phyloP scores from a whole-genome alignment of 1,139 yeast species.

The Candida sp. region DNA sequence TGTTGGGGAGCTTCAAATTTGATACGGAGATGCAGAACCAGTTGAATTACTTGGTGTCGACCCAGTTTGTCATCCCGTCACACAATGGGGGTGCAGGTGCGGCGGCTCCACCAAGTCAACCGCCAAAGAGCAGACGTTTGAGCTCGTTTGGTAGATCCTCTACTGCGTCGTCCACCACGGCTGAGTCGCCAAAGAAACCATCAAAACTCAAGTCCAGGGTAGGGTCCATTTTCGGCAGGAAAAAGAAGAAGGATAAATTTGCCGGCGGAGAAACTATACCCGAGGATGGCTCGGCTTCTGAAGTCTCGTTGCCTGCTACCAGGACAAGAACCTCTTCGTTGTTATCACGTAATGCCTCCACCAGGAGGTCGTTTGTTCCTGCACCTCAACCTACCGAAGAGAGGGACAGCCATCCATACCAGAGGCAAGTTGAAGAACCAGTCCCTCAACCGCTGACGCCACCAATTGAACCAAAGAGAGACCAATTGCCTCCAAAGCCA shows the following conservation, averaged over 20 bases:
- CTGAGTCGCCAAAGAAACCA: constrained; percentile 22
- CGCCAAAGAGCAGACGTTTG: constrained; percentile 5
- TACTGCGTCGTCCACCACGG: neutral
- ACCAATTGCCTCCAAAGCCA: constrained; percentile 5
- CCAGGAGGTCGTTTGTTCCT: constrained; percentile 11
- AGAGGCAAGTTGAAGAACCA: neutral
- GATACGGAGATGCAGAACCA: constrained; percentile 43
- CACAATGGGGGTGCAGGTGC: neutral
- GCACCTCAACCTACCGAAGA: constrained; percentile 1
- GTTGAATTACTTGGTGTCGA: constrained; percentile 35
- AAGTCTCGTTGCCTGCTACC: constrained; percentile 20
- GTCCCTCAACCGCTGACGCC: constrained; percentile 5
- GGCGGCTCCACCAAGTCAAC: neutral
- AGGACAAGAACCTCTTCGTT: constrained; percentile 14
- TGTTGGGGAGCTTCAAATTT: constrained; percentile 51
- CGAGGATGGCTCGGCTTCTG: constrained; percentile 37
- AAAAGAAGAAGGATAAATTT: constrained; percentile 47
- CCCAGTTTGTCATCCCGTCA: constrained; percentile 24
- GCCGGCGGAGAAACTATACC: constrained; percentile 28
- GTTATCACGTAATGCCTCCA: constrained; percentile 12
- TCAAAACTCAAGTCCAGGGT: constrained; percentile 72
- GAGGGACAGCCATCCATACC: neutral
- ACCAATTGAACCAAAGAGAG: constrained; percentile 11
- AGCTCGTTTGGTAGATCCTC: constrained; percentile 10
- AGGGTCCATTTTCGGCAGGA: constrained; percentile 83